A percentile compares a stretch with the other conserved stretches of the same genome.
Conservation (phyloP, 2,329 filamentous ascomycete species). For the Fusarium sp. region DNA sequence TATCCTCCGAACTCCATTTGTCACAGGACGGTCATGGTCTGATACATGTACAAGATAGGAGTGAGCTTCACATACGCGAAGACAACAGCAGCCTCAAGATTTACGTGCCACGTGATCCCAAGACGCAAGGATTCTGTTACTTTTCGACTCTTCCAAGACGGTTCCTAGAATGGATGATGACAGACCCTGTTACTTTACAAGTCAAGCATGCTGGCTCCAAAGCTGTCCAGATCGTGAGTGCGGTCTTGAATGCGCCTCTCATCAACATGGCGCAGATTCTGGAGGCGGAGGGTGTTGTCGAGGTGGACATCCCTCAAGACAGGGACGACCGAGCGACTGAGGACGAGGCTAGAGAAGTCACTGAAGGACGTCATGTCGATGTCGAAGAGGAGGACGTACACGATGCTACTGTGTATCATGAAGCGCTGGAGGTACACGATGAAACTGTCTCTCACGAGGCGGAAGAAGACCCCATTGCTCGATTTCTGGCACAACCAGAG, state of each 20-base stretch:
- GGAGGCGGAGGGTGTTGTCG: conserved; percentile 34
- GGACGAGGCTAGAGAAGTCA: not conserved
- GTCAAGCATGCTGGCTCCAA: not conserved
- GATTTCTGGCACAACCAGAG: not conserved
- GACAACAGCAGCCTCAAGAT: conserved; percentile 32
- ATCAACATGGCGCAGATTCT: conserved; percentile 30
- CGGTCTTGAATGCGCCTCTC: conserved; percentile 27
- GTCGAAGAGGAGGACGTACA: not conserved
- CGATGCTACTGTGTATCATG: not conserved
- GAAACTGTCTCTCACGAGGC: not conserved
- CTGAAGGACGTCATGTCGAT: not conserved
- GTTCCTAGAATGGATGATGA: conserved; percentile 51
- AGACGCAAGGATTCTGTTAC: conserved; percentile 45
- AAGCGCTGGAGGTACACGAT: not conserved
- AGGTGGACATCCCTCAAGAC: conserved; percentile 9
- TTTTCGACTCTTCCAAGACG: conserved; percentile 38
- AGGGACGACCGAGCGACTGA: not conserved
- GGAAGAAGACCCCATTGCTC: not conserved
- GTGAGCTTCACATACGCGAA: conserved; percentile 46
- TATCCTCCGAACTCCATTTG: conserved; percentile 43
- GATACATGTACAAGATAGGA: conserved; percentile 25
- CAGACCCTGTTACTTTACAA: conserved; percentile 26
- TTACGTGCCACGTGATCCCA: conserved; percentile 46
- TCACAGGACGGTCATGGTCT: conserved; percentile 39
- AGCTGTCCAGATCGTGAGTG: conserved; percentile 19